These are phyloP conservation scores for Apiospora phragmitis DNA, from an alignment of 2,329 filamentous ascomycete genomes.

Conservation along the genomic window DNA sequence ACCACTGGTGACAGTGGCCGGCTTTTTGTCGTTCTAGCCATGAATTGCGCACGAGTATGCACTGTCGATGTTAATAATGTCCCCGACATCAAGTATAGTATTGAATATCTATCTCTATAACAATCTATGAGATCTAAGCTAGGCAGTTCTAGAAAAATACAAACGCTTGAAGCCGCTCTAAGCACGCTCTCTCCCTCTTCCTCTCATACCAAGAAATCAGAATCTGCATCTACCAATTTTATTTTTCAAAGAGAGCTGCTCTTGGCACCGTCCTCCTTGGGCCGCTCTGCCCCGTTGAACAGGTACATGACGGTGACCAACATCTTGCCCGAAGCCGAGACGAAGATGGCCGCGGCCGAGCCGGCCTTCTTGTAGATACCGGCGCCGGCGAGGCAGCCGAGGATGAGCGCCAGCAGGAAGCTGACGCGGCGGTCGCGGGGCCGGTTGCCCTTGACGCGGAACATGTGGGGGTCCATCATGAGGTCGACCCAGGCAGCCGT, in stretches of 20 bases:
- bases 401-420: slow-evolving; percentile 49
- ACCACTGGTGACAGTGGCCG: neutral
- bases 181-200: neutral
- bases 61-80: neutral
- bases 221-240: too few relatives aligned
- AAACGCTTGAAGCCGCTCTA: neutral
- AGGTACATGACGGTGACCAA: slow-evolving; percentile 46
- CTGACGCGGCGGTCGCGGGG: slow-evolving; percentile 49
- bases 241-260: neutral
- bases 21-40: too few relatives aligned
- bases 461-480: slow-evolving; percentile 54
- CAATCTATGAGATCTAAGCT: neutral
- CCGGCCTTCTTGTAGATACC: slow-evolving; percentile 45
- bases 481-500: slow-evolving; percentile 64
- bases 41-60: neutral
- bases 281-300: slow-evolving; percentile 40
- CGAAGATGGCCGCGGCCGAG: slow-evolving; percentile 42
- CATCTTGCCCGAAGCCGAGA: slow-evolving; percentile 47
- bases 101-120: neutral
- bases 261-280: slow-evolving; percentile 20
- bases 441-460: slow-evolving; percentile 44
- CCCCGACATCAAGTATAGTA: neutral
- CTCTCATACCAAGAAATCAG: neutral
- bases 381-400: slow-evolving; percentile 53
- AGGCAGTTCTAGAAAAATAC: neutral